phyloP scores from a whole-genome alignment of 2,329 filamentous ascomycete species.

The Colletotrichum costaricense region DNA sequence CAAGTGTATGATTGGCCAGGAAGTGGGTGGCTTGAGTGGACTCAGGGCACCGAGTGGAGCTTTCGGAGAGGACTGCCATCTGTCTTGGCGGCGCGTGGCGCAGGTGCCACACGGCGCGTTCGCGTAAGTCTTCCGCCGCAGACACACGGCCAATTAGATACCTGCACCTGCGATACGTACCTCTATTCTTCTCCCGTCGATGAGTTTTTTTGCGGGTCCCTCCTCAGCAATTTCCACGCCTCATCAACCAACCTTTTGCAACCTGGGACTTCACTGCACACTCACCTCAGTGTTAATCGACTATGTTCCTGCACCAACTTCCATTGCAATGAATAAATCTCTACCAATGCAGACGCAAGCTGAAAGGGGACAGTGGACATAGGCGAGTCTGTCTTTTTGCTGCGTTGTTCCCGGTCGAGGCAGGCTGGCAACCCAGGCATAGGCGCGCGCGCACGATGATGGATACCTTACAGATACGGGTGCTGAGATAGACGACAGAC shows the following conservation, averaged over 20 bases:
- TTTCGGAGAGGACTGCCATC: conserved; percentile 22
- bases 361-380: not conserved
- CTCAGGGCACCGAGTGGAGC: conserved; percentile 5
- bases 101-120: conserved; percentile 30
- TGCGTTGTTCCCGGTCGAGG: conserved; percentile 4
- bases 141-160: not conserved
- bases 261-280: not conserved
- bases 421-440: not conserved
- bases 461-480: not conserved
- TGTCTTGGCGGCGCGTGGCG: conserved; percentile 34
- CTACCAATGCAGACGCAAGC: conserved; percentile 1
- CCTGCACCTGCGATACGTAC: not conserved
- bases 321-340: not conserved
- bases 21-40: conserved; percentile 2
- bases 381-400: not conserved
- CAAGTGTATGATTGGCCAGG: conserved; percentile 15
- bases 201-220: not conserved
- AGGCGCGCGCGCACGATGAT: not conserved
- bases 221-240: conserved; percentile 1
- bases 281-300: not conserved
- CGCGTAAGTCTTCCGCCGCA: conserved; percentile 30
- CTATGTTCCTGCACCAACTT: not conserved
- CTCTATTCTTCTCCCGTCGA: not conserved
- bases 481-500: not conserved
- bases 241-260: not conserved